Base-by-base conservation (phyloP, 2,329 filamentous ascomycete species). In the Colletotrichum shisoi region DNA sequence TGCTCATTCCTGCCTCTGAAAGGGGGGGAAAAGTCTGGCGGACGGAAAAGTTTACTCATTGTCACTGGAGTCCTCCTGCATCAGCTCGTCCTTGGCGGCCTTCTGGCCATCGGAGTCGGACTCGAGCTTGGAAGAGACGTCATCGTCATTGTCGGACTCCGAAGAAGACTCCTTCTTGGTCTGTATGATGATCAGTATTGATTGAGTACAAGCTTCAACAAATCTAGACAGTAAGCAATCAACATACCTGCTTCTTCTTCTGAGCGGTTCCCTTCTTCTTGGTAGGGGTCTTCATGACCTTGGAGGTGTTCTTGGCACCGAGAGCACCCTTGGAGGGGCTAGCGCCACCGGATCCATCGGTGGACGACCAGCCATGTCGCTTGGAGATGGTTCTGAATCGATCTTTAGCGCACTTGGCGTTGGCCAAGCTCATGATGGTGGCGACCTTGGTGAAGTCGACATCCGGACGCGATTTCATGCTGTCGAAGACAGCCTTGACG, bases 361-460 rank as follows among this genome's bases (percentile, higher is more conserved):
- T 71, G 5, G 72, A 74, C 45, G 76, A 75, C 80, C 80, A 82
- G 60, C 74, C 75, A 64, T 81, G 79, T 21, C 77, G 77, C 64
- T 77, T 72, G 15, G 76, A 76, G 72, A 82, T 78, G 61, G 79
- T 74, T 8, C 78, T 76, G 72, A 80, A 80, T 39, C 78, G 78
- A 66, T 80, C 76, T 59, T 78, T 79, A 66, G 79, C 79, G 64
- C 78, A 80, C 56, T 78, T 80, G 57, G 74, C 77, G 56, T 81
- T 80, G 2, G 62, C 49, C 60, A 82, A 75, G 3, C 74, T 74
- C 15, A 79, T 69, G 13, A 73, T 70, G 2, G 48, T 9, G 4
- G 80, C 81, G 46, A 83, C 76, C 1, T 73, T 70, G 17, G 77
- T 73, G 74, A 78, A 83, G 71, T 83, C 73, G 34, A 81, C 76